These are phyloP conservation scores for Starmerella lactis-condensi DNA, from an alignment of 805 yeast genomes.

Conservation along the genomic window DNA sequence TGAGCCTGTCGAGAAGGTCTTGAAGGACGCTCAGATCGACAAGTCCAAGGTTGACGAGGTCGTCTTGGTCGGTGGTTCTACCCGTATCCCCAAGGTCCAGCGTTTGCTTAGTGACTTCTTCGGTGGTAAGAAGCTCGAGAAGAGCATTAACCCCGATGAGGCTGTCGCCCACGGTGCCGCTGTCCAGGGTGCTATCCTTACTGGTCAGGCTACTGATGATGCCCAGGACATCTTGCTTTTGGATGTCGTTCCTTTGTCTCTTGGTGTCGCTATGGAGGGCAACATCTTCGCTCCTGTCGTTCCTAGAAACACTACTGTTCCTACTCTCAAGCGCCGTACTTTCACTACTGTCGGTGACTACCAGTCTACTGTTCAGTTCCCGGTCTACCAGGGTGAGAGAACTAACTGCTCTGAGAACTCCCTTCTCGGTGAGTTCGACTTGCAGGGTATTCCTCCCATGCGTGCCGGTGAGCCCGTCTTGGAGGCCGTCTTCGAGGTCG, in stretches of 20 bases:
- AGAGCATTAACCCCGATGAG: conserved; percentile 96
- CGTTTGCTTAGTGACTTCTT: conserved; percentile 85
- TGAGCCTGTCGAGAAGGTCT: conserved; percentile 86
- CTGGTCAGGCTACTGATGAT: conserved; percentile 79
- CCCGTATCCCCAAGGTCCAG: conserved; percentile 97
- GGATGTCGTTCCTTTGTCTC: conserved; percentile 95
- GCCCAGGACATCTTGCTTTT: conserved; percentile 87
- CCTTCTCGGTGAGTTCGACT: conserved; percentile 94
- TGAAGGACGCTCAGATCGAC: conserved; percentile 75
- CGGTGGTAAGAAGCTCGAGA: conserved; percentile 91
- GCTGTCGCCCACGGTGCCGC: conserved; percentile 99
- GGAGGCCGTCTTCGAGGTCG: conserved; percentile 97
- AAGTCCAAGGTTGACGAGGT: conserved; percentile 82
- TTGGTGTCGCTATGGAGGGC: conserved; percentile 99
- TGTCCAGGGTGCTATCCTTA: conserved; percentile 95
- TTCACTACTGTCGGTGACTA: conserved; percentile 97
- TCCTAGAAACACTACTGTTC: conserved; percentile 98
- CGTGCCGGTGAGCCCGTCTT: conserved; percentile 98
- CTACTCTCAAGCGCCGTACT: conserved; percentile 96
- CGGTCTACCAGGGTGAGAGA: conserved; percentile 99
- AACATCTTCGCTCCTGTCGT: conserved; percentile 97
- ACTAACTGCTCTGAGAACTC: conserved; percentile 96
- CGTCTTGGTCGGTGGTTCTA: conserved; percentile 95
- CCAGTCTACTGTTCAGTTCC: conserved; percentile 97
- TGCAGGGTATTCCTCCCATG: conserved; percentile 94